Percentiles rank a stretch among this genome's conserved stretches.
Evolutionary conservation across 2,329 filamentous ascomycete species (phyloP).

Genomic region (Penicillium brasilianum): DNA sequence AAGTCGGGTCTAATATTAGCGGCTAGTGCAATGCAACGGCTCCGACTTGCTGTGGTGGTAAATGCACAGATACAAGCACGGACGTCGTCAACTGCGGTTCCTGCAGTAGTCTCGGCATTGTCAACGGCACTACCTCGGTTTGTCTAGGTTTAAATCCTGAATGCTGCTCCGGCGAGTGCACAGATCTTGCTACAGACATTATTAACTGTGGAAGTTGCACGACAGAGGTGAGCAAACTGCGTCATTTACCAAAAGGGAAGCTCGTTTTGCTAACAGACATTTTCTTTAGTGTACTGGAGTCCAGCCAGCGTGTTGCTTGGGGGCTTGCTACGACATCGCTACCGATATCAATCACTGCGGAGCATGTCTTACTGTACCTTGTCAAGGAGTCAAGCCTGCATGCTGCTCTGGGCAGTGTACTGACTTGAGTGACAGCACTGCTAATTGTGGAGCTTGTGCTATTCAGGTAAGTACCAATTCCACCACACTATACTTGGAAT

Average conservation of each 20-base stretch:
- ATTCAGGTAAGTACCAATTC: neutral
- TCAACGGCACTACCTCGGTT: neutral
- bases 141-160: slow-evolving; percentile 17
- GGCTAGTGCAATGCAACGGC: slow-evolving; percentile 12
- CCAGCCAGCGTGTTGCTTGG: slow-evolving; percentile 18
- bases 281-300: slow-evolving; percentile 17
- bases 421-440: slow-evolving; percentile 1
- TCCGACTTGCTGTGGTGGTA: slow-evolving; percentile 22
- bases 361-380: slow-evolving; percentile 16
- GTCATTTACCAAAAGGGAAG: neutral
- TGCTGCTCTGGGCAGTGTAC: slow-evolving; percentile 11
- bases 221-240: slow-evolving; percentile 1
- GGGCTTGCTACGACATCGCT: slow-evolving; percentile 19
- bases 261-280: neutral
- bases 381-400: slow-evolving; percentile 8
- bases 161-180: slow-evolving; percentile 22
- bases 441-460: slow-evolving; percentile 9
- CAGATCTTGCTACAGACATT: slow-evolving; percentile 14
- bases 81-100: slow-evolving; percentile 17
- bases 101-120: neutral
- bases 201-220: slow-evolving; percentile 21
- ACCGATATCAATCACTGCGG: slow-evolving; percentile 18
- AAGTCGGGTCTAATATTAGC: neutral
- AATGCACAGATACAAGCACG: slow-evolving; percentile 14
- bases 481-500: neutral